phyloP scores from a whole-genome alignment of 345 rosid species.

The Gossypium stocksii region DNA sequence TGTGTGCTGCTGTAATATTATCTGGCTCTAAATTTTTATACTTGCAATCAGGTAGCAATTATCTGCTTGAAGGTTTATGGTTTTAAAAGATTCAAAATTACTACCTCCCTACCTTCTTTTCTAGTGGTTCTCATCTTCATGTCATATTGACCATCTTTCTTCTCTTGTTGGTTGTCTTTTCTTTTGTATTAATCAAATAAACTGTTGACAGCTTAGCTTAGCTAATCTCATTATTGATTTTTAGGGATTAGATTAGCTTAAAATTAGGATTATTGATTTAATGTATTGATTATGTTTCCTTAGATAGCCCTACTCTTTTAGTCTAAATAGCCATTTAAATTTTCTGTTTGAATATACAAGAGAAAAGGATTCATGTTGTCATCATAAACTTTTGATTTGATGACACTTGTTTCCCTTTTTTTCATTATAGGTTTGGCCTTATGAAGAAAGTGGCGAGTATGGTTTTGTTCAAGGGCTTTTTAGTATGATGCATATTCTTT shows the following conservation, averaged over 20 bases:
- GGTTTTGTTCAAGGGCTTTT: slow-evolving; percentile 91
- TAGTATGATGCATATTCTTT: slow-evolving; percentile 65
- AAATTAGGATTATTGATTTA: too few species aligned
- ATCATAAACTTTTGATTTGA: background rate
- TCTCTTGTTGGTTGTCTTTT: background rate
- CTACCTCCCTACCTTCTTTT: background rate
- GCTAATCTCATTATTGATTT: too few species aligned
- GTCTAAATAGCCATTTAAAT: too few species aligned
- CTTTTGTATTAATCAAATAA: background rate
- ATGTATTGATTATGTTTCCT: too few species aligned
- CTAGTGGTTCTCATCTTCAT: slow-evolving; percentile 11
- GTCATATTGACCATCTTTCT: background rate
- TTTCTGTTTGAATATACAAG: too few species aligned
- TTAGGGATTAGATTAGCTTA: too few species aligned
- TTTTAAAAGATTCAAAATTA: background rate
- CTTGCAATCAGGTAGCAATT: background rate
- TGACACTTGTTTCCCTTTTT: background rate
- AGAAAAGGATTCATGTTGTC: too few species aligned
- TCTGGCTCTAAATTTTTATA: background rate
- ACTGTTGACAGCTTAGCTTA: background rate
- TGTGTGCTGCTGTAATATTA: background rate
- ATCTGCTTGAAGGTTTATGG: background rate
- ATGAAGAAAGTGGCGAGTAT: slow-evolving; percentile 72
- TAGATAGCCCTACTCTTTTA: too few species aligned
- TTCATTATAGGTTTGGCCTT: slow-evolving; percentile 76